Base-by-base conservation (phyloP, 169 alveolate genomes). In the Plasmodium cynomolgi region DNA sequence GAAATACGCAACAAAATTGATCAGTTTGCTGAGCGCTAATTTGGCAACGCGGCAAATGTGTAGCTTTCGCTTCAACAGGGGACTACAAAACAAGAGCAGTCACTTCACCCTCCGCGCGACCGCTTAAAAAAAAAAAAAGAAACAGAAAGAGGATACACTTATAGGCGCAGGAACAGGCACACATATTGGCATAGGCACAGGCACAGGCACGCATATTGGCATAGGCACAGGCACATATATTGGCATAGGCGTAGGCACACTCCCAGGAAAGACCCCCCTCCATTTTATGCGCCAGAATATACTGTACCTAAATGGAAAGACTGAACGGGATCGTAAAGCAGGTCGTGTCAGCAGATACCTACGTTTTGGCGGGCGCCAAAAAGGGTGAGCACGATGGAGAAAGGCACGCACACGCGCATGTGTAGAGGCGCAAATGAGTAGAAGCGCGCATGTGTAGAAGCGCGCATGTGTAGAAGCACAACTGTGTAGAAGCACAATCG, bases 281-380 rank as follows among this genome's bases (percentile, higher is more conserved):
- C 33, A n/a, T 20, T 39, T 23, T 68, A 56, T 85, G 81, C 68
- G 17, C 33, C 34, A 13, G 50, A 68, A 23, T 68, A 68, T 20
- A 72, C 37, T 81, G 72, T 41, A n/a, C 50, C 15, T 80, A 90
- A 80, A 90, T 90, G 94, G 94, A 90, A 68, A 90, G 90, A 56
- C 75, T 90, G 56, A 80, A 80, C 39, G 94, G 94, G 26, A 81
- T 90, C 33, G 94, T 90, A 81, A 90, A 90, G 54, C 94, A 90
- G 75, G 94, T 90, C 39, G 73, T 74, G 74, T 90, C 94, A 26
- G 94, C 94, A 20, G 94, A 90, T 44, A 90, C 94, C 84, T 90
- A 90, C 54, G 23, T 90, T 79, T 81, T 90, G 71, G 72, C 62
- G 33, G 94, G 94, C 11, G 91, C 94, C 58, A 81, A 80, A 54